These are phyloP conservation scores for Hyphochytrium catenoides DNA, from an alignment of 352 stramenopile genomes.

Conservation along the genomic window DNA sequence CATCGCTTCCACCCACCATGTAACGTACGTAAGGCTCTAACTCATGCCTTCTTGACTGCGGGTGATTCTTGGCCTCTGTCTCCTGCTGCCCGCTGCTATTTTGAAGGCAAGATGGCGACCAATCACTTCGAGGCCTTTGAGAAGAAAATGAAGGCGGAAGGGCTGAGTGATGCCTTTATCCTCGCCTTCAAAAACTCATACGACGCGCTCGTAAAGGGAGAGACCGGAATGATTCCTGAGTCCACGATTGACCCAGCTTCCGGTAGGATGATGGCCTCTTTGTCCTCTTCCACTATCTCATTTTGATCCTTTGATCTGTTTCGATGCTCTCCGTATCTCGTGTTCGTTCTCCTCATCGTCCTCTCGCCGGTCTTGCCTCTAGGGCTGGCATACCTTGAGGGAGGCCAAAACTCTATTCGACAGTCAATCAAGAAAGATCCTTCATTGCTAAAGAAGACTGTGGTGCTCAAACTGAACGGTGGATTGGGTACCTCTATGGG, in stretches of 20 bases:
- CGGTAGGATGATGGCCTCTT: no score
- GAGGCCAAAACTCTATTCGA: conserved; percentile 39
- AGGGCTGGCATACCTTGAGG: conserved; percentile 45
- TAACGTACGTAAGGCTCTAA: no score
- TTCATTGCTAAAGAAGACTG: conserved; percentile 43
- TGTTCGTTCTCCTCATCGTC: not conserved
- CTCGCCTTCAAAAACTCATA: conserved; percentile 94
- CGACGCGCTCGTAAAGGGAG: conserved; percentile 72
- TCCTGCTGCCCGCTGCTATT: conserved; percentile 2
- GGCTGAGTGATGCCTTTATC: conserved; percentile 81
- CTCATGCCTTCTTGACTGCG: not conserved
- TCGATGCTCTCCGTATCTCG: no score
- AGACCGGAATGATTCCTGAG: conserved; percentile 91
- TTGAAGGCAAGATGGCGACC: conserved; percentile 12
- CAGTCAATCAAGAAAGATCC: conserved; percentile 37
- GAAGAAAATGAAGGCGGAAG: conserved; percentile 87
- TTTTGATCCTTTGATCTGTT: no score
- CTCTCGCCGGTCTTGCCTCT: not conserved
- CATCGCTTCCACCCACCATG: not conserved
- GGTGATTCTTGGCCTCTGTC: conserved; percentile 7
- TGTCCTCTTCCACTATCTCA: no score
- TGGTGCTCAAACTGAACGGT: conserved; percentile 63
- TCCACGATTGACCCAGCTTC: conserved; percentile 64
- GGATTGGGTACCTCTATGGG: conserved; percentile 61
- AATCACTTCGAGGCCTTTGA: conserved; percentile 58